A percentile compares a stretch with the other conserved stretches of the same genome.
These are phyloP conservation scores for Xylaria bambusicola DNA, from an alignment of 495 filamentous ascomycete genomes.

Conservation along the genomic window DNA sequence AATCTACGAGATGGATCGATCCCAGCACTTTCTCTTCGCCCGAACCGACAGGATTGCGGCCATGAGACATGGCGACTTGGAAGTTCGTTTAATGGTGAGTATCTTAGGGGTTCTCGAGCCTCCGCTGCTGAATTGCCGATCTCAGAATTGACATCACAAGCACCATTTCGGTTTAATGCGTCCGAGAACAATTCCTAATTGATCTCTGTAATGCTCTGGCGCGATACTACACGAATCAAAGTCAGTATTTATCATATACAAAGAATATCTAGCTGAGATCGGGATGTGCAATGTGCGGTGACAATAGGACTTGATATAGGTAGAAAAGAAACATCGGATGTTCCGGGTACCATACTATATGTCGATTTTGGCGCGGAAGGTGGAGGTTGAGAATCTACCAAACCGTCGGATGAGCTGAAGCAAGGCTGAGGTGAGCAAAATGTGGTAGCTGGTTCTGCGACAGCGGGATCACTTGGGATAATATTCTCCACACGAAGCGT, in stretches of 20 bases:
- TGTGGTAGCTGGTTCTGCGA: constrained; percentile 32
- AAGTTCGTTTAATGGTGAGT: neutral
- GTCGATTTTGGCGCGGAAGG: constrained; percentile 22
- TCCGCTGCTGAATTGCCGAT: neutral
- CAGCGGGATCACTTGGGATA: constrained; percentile 20
- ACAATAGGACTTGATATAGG: too few relatives aligned
- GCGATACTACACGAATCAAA: constrained; percentile 20
- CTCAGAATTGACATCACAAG: neutral
- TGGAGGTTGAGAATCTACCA: constrained; percentile 1
- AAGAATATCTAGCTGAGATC: too few relatives aligned
- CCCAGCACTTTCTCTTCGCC: neutral
- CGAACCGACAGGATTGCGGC: neutral
- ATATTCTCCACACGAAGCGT: constrained; percentile 19
- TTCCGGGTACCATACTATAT: constrained; percentile 13
- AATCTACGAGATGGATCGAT: constrained; percentile 4
- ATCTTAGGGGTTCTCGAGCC: neutral
- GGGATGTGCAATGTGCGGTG: too few relatives aligned
- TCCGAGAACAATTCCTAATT: constrained; percentile 24
- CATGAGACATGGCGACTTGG: constrained; percentile 5
- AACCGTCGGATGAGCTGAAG: constrained; percentile 20
- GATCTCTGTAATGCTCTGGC: constrained; percentile 34
- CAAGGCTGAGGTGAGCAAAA: constrained; percentile 28
- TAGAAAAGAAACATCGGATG: too few relatives aligned
- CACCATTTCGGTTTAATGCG: neutral
- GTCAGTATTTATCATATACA: neutral